Conservation (phyloP, 2,329 filamentous ascomycete species). For the Monosporascus sp. region DNA sequence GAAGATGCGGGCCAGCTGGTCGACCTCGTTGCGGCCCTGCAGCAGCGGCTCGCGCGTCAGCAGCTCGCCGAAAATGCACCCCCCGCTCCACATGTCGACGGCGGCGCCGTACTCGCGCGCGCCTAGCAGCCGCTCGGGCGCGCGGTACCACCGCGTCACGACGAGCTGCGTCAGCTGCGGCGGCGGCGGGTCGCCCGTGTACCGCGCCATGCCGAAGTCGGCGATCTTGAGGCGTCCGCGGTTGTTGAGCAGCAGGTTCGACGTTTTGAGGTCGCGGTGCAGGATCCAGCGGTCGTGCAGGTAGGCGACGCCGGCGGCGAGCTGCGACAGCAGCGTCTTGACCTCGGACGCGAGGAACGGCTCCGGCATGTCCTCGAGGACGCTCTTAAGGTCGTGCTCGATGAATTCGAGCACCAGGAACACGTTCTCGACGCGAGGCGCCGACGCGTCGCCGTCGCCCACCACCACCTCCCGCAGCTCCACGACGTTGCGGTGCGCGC, state of each 20-base stretch:
- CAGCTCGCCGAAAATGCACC: conserved; percentile 92
- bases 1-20: conserved; percentile 84
- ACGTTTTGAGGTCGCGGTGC: conserved; percentile 89
- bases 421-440: conserved; percentile 50
- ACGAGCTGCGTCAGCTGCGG: conserved; percentile 84
- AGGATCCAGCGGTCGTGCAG: conserved; percentile 88
- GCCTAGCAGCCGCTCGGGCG: conserved; percentile 85
- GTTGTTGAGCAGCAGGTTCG: conserved; percentile 92
- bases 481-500: conserved; percentile 78
- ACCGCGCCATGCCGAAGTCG: conserved; percentile 96
- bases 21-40: conserved; percentile 87
- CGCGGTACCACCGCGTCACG: conserved; percentile 94
- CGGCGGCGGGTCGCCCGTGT: conserved; percentile 69
- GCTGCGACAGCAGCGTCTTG: conserved; percentile 82
- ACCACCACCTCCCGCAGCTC: conserved; percentile 77
- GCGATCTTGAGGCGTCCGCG: conserved; percentile 91
- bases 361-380: conserved; percentile 90
- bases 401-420: conserved; percentile 96
- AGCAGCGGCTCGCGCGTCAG: conserved; percentile 77
- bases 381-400: conserved; percentile 90
- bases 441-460: conserved; percentile 42
- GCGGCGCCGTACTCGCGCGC: conserved; percentile 66
- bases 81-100: conserved; percentile 93
- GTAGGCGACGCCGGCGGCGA: conserved; percentile 74
- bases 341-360: conserved; percentile 89